Conservation (phyloP, 2,329 filamentous ascomycete species). For the Alternaria brassicicola region DNA sequence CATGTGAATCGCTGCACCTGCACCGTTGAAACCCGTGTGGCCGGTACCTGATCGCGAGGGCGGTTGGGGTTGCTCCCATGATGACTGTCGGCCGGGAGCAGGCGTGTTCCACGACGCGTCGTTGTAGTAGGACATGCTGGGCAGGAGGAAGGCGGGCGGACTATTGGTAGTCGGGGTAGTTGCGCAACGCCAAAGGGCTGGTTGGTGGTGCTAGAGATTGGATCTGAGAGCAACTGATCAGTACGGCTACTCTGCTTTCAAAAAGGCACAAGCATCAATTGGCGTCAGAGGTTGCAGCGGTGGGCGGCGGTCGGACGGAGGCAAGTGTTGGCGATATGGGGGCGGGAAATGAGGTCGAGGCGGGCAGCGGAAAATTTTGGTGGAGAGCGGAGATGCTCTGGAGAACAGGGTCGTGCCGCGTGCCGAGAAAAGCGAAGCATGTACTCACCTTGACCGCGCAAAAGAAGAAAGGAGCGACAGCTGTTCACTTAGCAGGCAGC, state of each 20-base stretch:
- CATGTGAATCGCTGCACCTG: slow-evolving; percentile 37
- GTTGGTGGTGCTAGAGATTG: slow-evolving; percentile 15
- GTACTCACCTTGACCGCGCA: slow-evolving; percentile 15
- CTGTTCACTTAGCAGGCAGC: slow-evolving; percentile 34
- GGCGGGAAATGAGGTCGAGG: slow-evolving; percentile 37
- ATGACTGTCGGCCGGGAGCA: slow-evolving; percentile 66
- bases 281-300: slow-evolving; percentile 15
- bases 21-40: slow-evolving; percentile 20
- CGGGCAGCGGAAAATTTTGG: slow-evolving; percentile 45
- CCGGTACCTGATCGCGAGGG: slow-evolving; percentile 73
- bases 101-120: slow-evolving; percentile 66
- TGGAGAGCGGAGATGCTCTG: slow-evolving; percentile 35
- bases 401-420: slow-evolving; percentile 34
- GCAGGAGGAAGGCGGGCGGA: slow-evolving; percentile 14
- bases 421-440: slow-evolving; percentile 37
- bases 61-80: slow-evolving; percentile 75
- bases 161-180: slow-evolving; percentile 7
- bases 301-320: slow-evolving; percentile 20
- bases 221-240: slow-evolving; percentile 20
- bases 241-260: slow-evolving; percentile 6
- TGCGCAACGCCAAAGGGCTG: slow-evolving; percentile 22
- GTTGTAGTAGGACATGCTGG: slow-evolving; percentile 71
- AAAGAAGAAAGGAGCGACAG: slow-evolving; percentile 48
- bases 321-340: slow-evolving; percentile 29
- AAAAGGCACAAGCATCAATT: slow-evolving; percentile 17